Evolutionary conservation across 768 basidiomycete genomes (phyloP).

Genomic region (Amanita rimosa): DNA sequence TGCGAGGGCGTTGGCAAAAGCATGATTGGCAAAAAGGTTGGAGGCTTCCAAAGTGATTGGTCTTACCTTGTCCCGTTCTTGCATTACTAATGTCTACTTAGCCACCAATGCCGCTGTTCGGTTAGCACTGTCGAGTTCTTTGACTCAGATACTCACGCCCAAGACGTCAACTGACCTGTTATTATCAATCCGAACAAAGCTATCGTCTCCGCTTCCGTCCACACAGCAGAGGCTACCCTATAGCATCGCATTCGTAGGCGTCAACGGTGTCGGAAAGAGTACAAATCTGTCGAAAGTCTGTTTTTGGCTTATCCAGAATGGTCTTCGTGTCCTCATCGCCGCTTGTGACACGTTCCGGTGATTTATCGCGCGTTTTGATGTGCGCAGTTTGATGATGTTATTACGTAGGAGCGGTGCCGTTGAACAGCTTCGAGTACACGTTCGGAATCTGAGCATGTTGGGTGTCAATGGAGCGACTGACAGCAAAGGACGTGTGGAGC

Average conservation of each 20-base stretch:
- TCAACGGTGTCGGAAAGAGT: constrained; percentile 98
- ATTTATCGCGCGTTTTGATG: not conserved
- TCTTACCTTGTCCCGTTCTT: constrained; percentile 6
- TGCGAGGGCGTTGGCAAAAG: constrained; percentile 90
- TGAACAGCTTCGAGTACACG: constrained; percentile 94
- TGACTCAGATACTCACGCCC: constrained; percentile 91
- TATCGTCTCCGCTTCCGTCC: constrained; percentile 61
- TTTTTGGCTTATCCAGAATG: constrained; percentile 98
- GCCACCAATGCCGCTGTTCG: constrained; percentile 82
- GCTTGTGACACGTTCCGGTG: constrained; percentile 95
- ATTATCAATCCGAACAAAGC: constrained; percentile 84
- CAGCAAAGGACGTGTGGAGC: constrained; percentile 74
- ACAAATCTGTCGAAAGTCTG: constrained; percentile 97
- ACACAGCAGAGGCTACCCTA: constrained; percentile 78
- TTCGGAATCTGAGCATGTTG: constrained; percentile 85
- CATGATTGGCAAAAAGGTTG: constrained; percentile 84
- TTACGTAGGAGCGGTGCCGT: constrained; percentile 79
- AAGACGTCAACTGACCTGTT: constrained; percentile 96
- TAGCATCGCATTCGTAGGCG: constrained; percentile 92
- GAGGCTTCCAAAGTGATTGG: constrained; percentile 69
- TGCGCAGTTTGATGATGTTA: not conserved
- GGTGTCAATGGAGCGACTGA: constrained; percentile 54
- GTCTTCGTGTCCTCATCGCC: constrained; percentile 86
- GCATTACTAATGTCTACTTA: constrained; percentile 18
- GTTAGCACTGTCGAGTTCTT: constrained; percentile 67